phyloP scores from a whole-genome alignment of 306 rosid species.

The Prunus dulcis region DNA sequence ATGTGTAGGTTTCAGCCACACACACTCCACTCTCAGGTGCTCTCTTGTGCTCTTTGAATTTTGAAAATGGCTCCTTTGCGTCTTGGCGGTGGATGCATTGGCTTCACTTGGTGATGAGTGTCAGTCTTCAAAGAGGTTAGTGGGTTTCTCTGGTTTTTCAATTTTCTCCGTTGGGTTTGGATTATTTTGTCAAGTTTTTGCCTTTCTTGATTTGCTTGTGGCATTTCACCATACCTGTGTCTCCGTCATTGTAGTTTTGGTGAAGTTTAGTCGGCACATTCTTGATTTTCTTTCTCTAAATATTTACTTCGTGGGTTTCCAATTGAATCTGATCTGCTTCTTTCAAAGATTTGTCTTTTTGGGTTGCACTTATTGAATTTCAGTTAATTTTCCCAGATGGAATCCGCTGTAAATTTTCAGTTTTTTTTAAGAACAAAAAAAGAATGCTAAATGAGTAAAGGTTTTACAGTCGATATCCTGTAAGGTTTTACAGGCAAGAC shows the following conservation, averaged over 20 bases:
- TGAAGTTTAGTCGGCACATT: slow-evolving; percentile 8
- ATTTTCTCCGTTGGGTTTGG: slow-evolving; percentile 11
- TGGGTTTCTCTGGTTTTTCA: slow-evolving; percentile 23
- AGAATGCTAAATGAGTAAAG: neutral
- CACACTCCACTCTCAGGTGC: slow-evolving; percentile 24
- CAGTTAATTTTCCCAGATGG: neutral
- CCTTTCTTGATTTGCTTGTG: slow-evolving; percentile 8
- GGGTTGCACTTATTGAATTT: neutral
- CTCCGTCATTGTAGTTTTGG: neutral
- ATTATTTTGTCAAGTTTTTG: slow-evolving; percentile 4
- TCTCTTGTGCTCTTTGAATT: slow-evolving; percentile 19
- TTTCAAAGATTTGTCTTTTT: neutral
- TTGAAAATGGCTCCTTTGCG: slow-evolving; percentile 28
- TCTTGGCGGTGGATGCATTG: slow-evolving; percentile 24
- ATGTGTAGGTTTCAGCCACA: slow-evolving; percentile 46
- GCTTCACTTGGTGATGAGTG: slow-evolving; percentile 32
- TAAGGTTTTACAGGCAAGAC: neutral
- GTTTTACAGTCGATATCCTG: neutral
- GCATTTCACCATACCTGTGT: neutral
- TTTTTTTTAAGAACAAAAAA: neutral
- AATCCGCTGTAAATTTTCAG: neutral
- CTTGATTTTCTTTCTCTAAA: neutral
- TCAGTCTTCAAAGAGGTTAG: slow-evolving; percentile 39
- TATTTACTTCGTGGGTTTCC: neutral
- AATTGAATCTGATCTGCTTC: slow-evolving; percentile 27